Percentiles rank a stretch among this genome's conserved stretches.
These are phyloP conservation scores for Emmonsia crescens DNA, from an alignment of 2,329 filamentous ascomycete species.

Conservation along the genomic window DNA sequence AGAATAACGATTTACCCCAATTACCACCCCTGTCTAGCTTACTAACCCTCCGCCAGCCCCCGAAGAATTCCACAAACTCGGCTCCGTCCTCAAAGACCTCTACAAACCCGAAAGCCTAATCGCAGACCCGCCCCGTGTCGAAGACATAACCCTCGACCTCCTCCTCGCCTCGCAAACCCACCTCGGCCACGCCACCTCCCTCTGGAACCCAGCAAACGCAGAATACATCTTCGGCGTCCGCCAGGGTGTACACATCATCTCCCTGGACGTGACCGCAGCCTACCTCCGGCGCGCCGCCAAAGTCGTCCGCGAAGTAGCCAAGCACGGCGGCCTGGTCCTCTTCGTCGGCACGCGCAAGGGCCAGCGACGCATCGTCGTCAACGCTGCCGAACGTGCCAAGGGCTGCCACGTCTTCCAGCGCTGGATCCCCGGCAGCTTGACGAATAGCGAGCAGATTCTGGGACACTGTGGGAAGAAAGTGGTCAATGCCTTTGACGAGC, in stretches of 20 bases:
- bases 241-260: slow-evolving; percentile 84
- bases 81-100: slow-evolving; percentile 18
- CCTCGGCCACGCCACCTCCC: slow-evolving; percentile 78
- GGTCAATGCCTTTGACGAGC: slow-evolving; percentile 62
- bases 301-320: slow-evolving; percentile 77
- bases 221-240: slow-evolving; percentile 89
- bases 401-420: slow-evolving; percentile 85
- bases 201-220: slow-evolving; percentile 92
- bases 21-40: background rate
- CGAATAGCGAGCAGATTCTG: slow-evolving; percentile 87
- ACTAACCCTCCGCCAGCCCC: background rate
- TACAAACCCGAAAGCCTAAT: slow-evolving; percentile 35
- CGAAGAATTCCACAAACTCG: slow-evolving; percentile 21
- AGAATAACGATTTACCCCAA: background rate
- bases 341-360: slow-evolving; percentile 82
- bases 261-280: slow-evolving; percentile 75
- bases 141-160: slow-evolving; percentile 80
- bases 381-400: slow-evolving; percentile 63
- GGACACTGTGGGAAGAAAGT: slow-evolving; percentile 58
- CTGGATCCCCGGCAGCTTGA: slow-evolving; percentile 86
- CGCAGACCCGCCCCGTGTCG: slow-evolving; percentile 59
- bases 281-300: slow-evolving; percentile 89
- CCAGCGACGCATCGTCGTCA: slow-evolving; percentile 69
- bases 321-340: slow-evolving; percentile 70
- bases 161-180: slow-evolving; percentile 80